Conservation (phyloP, 1,284 basidiomycete genomes). For the Erythrobasidium hasegawianum region DNA sequence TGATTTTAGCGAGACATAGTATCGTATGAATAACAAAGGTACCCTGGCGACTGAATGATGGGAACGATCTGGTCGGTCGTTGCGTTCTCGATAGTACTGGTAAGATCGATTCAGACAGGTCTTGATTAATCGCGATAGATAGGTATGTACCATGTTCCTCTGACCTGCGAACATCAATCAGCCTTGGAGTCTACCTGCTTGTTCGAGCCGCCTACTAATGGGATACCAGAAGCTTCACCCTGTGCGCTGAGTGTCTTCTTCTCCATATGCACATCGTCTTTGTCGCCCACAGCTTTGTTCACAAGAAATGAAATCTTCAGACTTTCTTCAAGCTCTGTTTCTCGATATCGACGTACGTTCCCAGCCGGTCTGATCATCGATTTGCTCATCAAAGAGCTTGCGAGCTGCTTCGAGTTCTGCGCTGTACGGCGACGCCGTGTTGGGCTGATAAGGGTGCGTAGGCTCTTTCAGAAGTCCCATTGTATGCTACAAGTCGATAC, state of each 20-base stretch:
- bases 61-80: slow-evolving; percentile 25
- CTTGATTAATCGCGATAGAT: not conserved
- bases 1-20: not conserved
- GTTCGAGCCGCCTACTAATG: not conserved
- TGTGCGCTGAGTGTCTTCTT: slow-evolving; percentile 12
- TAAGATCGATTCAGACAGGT: not conserved
- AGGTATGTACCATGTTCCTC: slow-evolving; percentile 24
- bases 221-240: not conserved
- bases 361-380: slow-evolving; percentile 28
- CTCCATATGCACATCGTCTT: slow-evolving; percentile 23
- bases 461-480: slow-evolving; percentile 12
- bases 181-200: not conserved
- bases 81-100: slow-evolving; percentile 20
- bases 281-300: slow-evolving; percentile 10
- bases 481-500: not conserved
- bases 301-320: too few species aligned
- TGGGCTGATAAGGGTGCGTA: slow-evolving; percentile 11
- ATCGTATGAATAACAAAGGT: not conserved
- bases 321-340: not conserved
- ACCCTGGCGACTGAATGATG: slow-evolving; percentile 28
- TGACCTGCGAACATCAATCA: slow-evolving; percentile 3
- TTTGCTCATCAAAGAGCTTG: slow-evolving; percentile 17
- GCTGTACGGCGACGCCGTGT: slow-evolving; percentile 18
- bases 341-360: slow-evolving; percentile 13
- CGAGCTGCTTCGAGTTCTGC: slow-evolving; percentile 14